A percentile compares a stretch with the other conserved stretches of the same genome.
Conservation (phyloP, 306 rosid species). For the Dryas alaskensis region DNA sequence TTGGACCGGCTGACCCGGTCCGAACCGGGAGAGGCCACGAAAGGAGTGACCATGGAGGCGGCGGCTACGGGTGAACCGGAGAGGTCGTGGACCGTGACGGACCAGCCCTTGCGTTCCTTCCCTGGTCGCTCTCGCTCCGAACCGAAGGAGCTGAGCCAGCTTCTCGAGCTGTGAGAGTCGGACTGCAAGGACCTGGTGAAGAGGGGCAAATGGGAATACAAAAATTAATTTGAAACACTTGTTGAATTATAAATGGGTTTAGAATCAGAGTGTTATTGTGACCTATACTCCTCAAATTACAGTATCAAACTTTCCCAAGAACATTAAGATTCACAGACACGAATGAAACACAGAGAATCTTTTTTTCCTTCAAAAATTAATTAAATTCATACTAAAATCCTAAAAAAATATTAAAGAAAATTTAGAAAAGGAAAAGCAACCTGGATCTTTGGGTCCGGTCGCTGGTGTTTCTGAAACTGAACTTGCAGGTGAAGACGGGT, state of each 20-base stretch:
- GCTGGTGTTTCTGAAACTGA: conserved; percentile 36
- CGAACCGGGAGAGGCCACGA: conserved; percentile 46
- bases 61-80: conserved; percentile 53
- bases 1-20: conserved; percentile 54
- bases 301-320: not conserved
- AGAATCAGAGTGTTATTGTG: not conserved
- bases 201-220: conserved; percentile 1
- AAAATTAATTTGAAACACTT: not conserved
- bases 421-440: conserved; percentile 3
- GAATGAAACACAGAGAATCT: not conserved
- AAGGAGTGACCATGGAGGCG: conserved; percentile 53
- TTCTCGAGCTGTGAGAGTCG: conserved; percentile 29
- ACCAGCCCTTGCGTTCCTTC: conserved; percentile 50
- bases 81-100: conserved; percentile 47
- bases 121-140: conserved; percentile 33
- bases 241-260: not conserved
- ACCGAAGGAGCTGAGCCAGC: conserved; percentile 35
- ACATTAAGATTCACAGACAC: not conserved
- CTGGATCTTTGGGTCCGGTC: conserved; percentile 43
- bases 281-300: not conserved
- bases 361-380: not conserved
- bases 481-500: conserved; percentile 46
- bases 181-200: conserved; percentile 13
- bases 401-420: not conserved
- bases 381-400: not conserved